Conservation (phyloP, 192 early-diverging fungal species). For the Coemansia erecta region DNA sequence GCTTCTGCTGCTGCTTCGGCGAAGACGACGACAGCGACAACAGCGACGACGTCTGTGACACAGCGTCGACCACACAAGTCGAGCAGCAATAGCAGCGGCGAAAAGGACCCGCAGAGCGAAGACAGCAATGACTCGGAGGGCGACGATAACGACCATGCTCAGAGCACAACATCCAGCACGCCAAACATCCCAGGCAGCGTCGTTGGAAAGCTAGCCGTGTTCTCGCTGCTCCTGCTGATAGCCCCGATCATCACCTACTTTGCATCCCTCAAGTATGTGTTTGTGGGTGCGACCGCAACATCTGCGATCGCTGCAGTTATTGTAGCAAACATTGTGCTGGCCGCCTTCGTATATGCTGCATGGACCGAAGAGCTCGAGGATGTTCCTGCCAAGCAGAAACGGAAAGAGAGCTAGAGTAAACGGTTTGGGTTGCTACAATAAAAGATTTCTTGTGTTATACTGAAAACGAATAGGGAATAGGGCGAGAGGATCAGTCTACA, state of each 20-base stretch:
- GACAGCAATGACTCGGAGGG: not conserved
- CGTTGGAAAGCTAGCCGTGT: conserved; percentile 33
- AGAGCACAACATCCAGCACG: not conserved
- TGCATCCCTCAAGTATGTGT: conserved; percentile 35
- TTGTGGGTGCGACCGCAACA: conserved; percentile 40
- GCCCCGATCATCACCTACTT: conserved; percentile 46
- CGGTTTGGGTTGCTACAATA: not conserved
- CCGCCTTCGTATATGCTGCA: conserved; percentile 40
- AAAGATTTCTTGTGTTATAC: not conserved
- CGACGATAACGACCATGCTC: not conserved
- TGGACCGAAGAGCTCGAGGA: conserved; percentile 30
- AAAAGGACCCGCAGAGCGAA: not conserved
- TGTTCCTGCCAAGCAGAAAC: conserved; percentile 3
- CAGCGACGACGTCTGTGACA: not conserved
- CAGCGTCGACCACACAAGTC: not conserved
- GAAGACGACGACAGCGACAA: no score
- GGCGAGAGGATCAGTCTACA: not conserved
- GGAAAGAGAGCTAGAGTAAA: not conserved
- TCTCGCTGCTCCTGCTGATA: conserved; percentile 40
- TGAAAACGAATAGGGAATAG: not conserved
- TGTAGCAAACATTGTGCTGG: conserved; percentile 42
- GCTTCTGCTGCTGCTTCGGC: not conserved
- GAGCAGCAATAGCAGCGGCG: not conserved
- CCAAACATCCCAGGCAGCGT: conserved; percentile 29
- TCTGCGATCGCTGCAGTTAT: conserved; percentile 46